These are phyloP conservation scores for Dryadomyces quercivorus DNA, from an alignment of 2,329 filamentous ascomycete species.

Conservation along the genomic window DNA sequence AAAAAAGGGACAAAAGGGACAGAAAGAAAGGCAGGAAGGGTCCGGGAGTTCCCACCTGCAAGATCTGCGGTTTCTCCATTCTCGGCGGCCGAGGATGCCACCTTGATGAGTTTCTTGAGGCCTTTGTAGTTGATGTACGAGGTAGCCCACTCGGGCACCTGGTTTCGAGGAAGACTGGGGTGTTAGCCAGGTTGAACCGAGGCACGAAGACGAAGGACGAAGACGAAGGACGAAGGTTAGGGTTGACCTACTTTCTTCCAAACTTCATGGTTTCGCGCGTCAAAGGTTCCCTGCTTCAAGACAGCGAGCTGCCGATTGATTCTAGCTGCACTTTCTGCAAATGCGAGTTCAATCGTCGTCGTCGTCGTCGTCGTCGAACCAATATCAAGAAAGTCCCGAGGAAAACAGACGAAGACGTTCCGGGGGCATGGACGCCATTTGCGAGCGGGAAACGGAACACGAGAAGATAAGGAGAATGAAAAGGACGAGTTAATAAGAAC, in stretches of 20 bases:
- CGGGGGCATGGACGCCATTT: constrained; percentile 5
- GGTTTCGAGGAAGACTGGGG: constrained; percentile 54
- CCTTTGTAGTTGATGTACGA: constrained; percentile 84
- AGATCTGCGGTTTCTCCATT: constrained; percentile 70
- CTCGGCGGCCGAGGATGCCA: constrained; percentile 52
- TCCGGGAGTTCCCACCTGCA: constrained; percentile 55
- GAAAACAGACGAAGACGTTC: neutral
- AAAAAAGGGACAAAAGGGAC: neutral
- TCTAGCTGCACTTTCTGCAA: too few species aligned
- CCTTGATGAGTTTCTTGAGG: constrained; percentile 91
- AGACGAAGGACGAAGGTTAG: neutral
- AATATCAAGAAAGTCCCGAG: constrained; percentile 7
- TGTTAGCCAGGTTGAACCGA: neutral
- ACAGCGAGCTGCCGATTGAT: too few species aligned
- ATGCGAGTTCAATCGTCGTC: too few species aligned
- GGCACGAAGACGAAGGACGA: neutral
- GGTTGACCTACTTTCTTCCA: constrained; percentile 20
- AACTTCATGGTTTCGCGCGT: constrained; percentile 20
- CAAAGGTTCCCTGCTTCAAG: neutral
- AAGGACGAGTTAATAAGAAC: neutral
- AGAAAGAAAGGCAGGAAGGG: constrained; percentile 12
- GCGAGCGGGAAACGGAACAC: neutral
- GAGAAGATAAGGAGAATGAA: neutral
- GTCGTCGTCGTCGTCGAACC: neutral
- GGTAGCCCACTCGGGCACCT: constrained; percentile 77